A percentile compares a stretch with the other conserved stretches of the same genome.
Evolutionary conservation across 495 filamentous ascomycete species (phyloP).

Genomic region (Tuber umbilicatum): DNA sequence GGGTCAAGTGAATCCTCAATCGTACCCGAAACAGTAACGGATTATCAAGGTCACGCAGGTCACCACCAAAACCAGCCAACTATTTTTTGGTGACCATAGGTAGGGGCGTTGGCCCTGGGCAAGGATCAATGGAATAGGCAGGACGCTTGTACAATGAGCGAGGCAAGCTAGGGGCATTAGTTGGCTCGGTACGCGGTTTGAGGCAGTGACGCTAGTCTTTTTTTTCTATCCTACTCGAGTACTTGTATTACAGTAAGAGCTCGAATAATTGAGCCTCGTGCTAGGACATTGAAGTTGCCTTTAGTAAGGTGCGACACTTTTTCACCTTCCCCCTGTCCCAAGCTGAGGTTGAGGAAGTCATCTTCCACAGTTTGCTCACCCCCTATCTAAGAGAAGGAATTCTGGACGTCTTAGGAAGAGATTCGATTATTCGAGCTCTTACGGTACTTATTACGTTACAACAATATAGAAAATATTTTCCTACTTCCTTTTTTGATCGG

Average conservation of each 20-base stretch:
- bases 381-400: too few relatives aligned
- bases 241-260: too few relatives aligned
- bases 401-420: too few relatives aligned
- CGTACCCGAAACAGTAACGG: background rate
- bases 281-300: too few relatives aligned
- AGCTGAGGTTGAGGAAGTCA: too few relatives aligned
- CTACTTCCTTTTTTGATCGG: background rate
- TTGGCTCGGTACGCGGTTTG: background rate
- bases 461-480: background rate
- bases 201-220: background rate
- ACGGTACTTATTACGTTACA: background rate
- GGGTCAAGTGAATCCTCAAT: background rate
- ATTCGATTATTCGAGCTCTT: too few relatives aligned
- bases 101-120: background rate
- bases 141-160: background rate
- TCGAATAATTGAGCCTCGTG: too few relatives aligned
- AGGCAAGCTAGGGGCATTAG: background rate
- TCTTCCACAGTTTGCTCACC: too few relatives aligned
- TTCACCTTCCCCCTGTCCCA: too few relatives aligned
- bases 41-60: background rate
- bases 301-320: too few relatives aligned
- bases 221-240: background rate
- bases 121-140: background rate
- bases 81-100: background rate
- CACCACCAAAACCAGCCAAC: background rate